A percentile compares a stretch with the other conserved stretches of the same genome.
Conservation (phyloP, 148 eudicot species). For the Silene uniflora region DNA sequence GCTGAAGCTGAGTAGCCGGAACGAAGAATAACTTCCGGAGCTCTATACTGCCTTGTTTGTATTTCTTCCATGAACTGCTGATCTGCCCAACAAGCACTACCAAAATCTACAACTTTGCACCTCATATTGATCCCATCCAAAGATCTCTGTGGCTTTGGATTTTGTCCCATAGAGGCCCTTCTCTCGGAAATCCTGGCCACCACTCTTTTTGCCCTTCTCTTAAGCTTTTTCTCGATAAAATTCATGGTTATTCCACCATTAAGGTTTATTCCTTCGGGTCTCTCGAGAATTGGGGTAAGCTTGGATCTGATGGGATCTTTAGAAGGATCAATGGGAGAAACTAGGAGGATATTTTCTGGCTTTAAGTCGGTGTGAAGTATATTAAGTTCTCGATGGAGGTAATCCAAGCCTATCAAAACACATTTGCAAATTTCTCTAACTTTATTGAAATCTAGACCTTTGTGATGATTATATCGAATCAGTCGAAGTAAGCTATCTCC, state of each 20-base stretch:
- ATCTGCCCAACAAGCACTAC: slow-evolving; percentile 93
- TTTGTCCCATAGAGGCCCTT: slow-evolving; percentile 53
- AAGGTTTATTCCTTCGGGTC: slow-evolving; percentile 63
- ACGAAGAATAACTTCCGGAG: slow-evolving; percentile 88
- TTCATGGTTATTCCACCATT: slow-evolving; percentile 57
- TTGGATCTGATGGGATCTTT: slow-evolving; percentile 82
- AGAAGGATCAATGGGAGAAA: slow-evolving; percentile 75
- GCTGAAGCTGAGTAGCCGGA: slow-evolving; percentile 72
- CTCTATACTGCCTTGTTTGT: slow-evolving; percentile 94
- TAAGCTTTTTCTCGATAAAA: slow-evolving; percentile 69
- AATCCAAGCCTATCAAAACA: slow-evolving; percentile 83
- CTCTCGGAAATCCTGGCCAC: slow-evolving; percentile 74
- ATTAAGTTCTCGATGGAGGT: slow-evolving; percentile 75
- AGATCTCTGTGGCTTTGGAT: slow-evolving; percentile 48
- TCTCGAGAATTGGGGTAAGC: slow-evolving; percentile 70
- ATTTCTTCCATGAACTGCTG: slow-evolving; percentile 70
- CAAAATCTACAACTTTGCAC: slow-evolving; percentile 94
- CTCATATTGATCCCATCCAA: slow-evolving; percentile 73
- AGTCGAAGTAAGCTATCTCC: slow-evolving; percentile 90
- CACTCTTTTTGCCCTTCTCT: slow-evolving; percentile 86
- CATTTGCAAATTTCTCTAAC: slow-evolving; percentile 89
- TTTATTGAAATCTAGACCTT: slow-evolving; percentile 70
- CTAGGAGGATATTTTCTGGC: slow-evolving; percentile 89
- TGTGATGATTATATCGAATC: slow-evolving; percentile 71
- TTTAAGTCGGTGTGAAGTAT: slow-evolving; percentile 85